Conservation (phyloP, 352 stramenopile species). For the Phytophthora uliginosa region DNA sequence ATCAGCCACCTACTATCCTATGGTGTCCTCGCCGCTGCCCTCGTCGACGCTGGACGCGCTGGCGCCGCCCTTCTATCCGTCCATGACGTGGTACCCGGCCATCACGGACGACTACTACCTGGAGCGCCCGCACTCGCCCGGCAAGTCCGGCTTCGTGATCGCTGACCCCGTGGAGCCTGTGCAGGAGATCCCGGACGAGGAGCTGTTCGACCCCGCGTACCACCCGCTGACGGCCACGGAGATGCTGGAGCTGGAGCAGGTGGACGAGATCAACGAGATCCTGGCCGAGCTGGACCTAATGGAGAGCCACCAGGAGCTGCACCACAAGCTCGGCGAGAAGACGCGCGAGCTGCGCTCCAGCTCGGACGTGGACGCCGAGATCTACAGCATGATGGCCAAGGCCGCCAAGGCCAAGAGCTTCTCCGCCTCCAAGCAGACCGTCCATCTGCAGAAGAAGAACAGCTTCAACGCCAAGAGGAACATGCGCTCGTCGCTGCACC, state of each 20-base stretch:
- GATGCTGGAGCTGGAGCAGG: conserved; percentile 75
- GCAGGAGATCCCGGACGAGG: conserved; percentile 77
- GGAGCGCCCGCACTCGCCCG: conserved; percentile 66
- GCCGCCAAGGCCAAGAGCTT: conserved; percentile 54
- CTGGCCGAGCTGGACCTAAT: conserved; percentile 83
- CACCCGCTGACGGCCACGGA: conserved; percentile 70
- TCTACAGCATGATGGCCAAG: conserved; percentile 70
- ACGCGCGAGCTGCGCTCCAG: conserved; percentile 63
- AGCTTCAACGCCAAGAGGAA: conserved; percentile 58
- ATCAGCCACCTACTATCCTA: conserved; percentile 3
- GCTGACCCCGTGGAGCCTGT: conserved; percentile 57
- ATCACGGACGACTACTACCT: conserved; percentile 79
- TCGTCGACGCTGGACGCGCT: conserved; percentile 62
- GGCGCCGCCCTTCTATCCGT: conserved; percentile 70
- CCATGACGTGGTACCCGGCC: conserved; percentile 59
- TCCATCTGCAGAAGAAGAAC: conserved; percentile 45
- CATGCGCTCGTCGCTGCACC: conserved; percentile 63
- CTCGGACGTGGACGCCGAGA: conserved; percentile 68
- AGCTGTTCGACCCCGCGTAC: conserved; percentile 79
- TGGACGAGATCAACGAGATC: conserved; percentile 86
- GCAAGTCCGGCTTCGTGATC: conserved; percentile 73
- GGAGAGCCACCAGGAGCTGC: conserved; percentile 81
- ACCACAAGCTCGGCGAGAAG: conserved; percentile 65
- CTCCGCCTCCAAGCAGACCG: conserved; percentile 33
- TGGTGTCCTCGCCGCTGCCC: conserved; percentile 50